Base-by-base conservation (phyloP, 2,329 filamentous ascomycete genomes). In the Cytospora piceae region DNA sequence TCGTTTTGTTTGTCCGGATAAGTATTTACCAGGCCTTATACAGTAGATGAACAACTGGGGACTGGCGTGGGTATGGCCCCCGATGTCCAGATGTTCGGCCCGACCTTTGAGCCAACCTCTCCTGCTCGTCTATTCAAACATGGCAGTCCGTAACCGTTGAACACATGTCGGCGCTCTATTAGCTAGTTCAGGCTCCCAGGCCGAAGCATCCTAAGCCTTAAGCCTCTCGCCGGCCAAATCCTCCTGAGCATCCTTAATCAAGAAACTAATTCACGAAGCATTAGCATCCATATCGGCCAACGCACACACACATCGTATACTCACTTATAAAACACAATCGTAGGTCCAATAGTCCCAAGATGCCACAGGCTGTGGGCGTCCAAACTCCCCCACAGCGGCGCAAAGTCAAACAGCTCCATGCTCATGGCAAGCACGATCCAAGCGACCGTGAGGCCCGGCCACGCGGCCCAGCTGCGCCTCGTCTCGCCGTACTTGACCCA, bases 291-390 rank as follows among this genome's bases (percentile, higher is more conserved):
- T 24, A 12, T 9, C n/a, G 1, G 42, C 63, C 56, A 15, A 57
- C 27, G 39, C 22, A 27, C 15, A 7, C 56, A 37, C 22, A 39
- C 20, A 64, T 32, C 58, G 39, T 20, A n/a, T 57, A 49, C 93
- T 83, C 81, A 98, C 94, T 91, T 93, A 77, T 99, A 99, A 92
- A 92, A 97, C 81, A 96, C 85, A 58, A 95, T 81, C 0, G 92
- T 92, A 12, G 95, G 95, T 37, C 86, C 85, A 59, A 99, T 94
- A 0, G 95, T 99, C 64, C 94, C 93, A 68, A 97, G 76, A 83
- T 99, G 95, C 95, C 95, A 99, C 69, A 99, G 77, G 73, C 92
- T 94, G 79, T 99, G 95, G 4, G 95, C 95, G 82, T 99, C 95
- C 59, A 99, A 78, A 76, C 90, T 88, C 9, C 92, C 91, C 76